Evolutionary conservation across 2,329 filamentous ascomycete species (phyloP), one percentile per base, ranked within the genome.

Genomic region (Tolypocladium tundrense): DNA sequence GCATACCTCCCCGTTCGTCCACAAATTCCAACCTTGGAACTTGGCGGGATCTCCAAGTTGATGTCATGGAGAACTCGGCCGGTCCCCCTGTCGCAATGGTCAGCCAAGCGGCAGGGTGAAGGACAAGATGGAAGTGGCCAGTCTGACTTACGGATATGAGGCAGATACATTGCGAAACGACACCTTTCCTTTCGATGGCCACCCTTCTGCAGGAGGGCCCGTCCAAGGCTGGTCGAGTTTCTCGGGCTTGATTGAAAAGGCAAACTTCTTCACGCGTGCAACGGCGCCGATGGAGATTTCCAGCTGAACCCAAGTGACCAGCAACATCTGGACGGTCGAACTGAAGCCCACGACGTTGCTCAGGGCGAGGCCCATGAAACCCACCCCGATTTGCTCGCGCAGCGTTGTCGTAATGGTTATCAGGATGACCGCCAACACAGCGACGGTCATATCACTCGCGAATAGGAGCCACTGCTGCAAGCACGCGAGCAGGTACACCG

Each of bases 111-210:
- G 7, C 2, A 33, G 7, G 31, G 31, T 9, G 31, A 9, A 33
- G 31, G 31, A 33, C 31, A 33, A 33, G 31, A 7, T 33, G 31
- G 31, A 33, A 33, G 31, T 33, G 31, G 31, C 31, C 31, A 33
- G 31, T 33, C 31, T 9, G 31, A 33, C 31, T 9, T 33, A 33
- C 31, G 31, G 7, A 33, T 33, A 33, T 7, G 31, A 33, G 31
- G 31, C 31, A 33, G 31, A 33, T 33, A 9, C 31, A 33, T 33
- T 33, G 31, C 31, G 31, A 33, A 33, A 33, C 31, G 31, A 33
- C 31, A 33, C 31, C 31, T 33, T 33, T 33, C 31, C 31, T 33
- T 33, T 33, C 57, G 90, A 87, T 9, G 90, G 86, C 37, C 31
- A 33, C 31, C 31, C 31, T 33, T 33, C 31, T 33, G 8, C 31